A percentile compares a stretch with the other conserved stretches of the same genome.
These are phyloP conservation scores for Cinchona pubescens DNA, from an alignment of 257 asterid genomes.

Conservation along the genomic window DNA sequence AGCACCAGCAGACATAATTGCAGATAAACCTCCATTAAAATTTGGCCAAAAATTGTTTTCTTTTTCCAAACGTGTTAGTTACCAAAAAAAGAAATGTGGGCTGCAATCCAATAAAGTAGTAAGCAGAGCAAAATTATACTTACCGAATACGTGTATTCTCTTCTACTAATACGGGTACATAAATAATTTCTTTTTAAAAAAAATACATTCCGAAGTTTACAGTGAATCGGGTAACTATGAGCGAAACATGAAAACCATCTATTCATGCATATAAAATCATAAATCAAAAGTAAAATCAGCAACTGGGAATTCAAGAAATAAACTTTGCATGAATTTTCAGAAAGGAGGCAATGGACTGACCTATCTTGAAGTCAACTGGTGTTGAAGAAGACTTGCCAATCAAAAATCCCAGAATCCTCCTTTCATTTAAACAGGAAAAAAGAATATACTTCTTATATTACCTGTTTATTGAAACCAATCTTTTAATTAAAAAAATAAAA, in stretches of 20 bases:
- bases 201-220: too few relatives aligned
- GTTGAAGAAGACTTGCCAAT: too few relatives aligned
- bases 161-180: too few relatives aligned
- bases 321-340: slow-evolving; percentile 1
- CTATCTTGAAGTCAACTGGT: slow-evolving; percentile 9
- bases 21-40: neutral
- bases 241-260: neutral
- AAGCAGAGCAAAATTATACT: neutral
- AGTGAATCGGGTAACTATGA: too few relatives aligned
- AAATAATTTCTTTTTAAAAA: too few relatives aligned
- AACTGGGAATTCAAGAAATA: neutral
- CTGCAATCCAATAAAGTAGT: neutral
- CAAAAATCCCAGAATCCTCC: neutral
- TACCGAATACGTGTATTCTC: too few relatives aligned
- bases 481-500: too few relatives aligned
- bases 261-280: neutral
- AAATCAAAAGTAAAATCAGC: too few relatives aligned
- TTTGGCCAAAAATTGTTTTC: neutral
- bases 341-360: neutral
- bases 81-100: neutral
- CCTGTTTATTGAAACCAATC: too few relatives aligned
- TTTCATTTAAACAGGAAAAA: neutral
- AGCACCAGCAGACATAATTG: neutral
- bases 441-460: too few relatives aligned
- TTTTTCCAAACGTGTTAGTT: neutral